Base-by-base conservation (phyloP, 306 rosid species). In the Castanea mollissima region DNA sequence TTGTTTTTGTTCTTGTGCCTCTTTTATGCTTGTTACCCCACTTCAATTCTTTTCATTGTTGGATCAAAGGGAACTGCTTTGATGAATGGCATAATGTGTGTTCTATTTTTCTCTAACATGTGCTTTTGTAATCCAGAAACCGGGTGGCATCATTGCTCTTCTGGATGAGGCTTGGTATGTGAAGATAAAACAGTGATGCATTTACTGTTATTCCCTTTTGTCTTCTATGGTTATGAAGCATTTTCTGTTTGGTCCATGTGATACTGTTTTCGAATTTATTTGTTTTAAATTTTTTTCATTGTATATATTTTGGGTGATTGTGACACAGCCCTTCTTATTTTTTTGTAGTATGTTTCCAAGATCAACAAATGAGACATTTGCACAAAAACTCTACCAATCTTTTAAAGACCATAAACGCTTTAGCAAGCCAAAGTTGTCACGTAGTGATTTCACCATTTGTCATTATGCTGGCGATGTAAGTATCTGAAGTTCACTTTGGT, bases 381-480 rank as follows among this genome's bases (percentile, higher is more conserved):
- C 99, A 1, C 89, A 90, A 81, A 95, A 91, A 89, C 92, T 95
- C 67, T 95, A 95, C 87, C 98, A 93, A 89, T 91, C 98, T 73
- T 92, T 88, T 71, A 91, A 74, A 77, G 94, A 88, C 79, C 89
- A 95, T 78, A 95, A 91, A 84, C 97, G 99, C 80, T 93, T 95
- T 84, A 95, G 88, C 88, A 95, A 95, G 90, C 99, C 99, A 5
- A 95, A 95, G 86, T 86, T 95, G 80, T 85, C 99, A 38, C 97
- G 91, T 18, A 91, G 88, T 34, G 97, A 85, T 83, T 95, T 95
- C 87, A 90, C 96, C 12, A 76, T 95, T 82, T 81, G 87, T 78
- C 99, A 95, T 76, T 95, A 95, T 86, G 99, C 99, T 19, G 99
- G 99, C 44, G 98, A 95, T 74, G 98, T 95, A 87, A 84, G 99